phyloP scores from a whole-genome alignment of 2,329 filamentous ascomycete species.

The Pseudohalonectria lignicola region DNA sequence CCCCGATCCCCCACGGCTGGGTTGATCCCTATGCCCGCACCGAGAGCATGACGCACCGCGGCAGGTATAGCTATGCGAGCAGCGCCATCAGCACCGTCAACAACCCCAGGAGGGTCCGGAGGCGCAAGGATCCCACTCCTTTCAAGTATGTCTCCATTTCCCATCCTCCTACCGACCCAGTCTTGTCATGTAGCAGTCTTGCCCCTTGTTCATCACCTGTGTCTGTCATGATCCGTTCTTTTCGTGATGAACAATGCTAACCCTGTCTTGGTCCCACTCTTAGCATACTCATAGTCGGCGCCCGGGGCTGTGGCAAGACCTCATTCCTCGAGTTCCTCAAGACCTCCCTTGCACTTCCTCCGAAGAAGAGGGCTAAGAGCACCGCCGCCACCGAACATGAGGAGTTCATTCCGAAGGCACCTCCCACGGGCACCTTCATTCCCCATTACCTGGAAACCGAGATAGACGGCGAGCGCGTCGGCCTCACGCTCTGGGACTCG shows the following conservation, averaged over 20 bases:
- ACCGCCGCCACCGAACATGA: slow-evolving; percentile 38
- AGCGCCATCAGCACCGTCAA: slow-evolving; percentile 86
- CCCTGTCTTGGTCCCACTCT: not conserved
- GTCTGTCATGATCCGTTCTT: too few species aligned
- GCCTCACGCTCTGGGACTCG: slow-evolving; percentile 93
- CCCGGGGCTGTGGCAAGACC: slow-evolving; percentile 82
- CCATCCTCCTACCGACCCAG: not conserved
- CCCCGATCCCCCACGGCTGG: slow-evolving; percentile 49
- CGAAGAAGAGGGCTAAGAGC: slow-evolving; percentile 58
- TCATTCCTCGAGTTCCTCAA: slow-evolving; percentile 95
- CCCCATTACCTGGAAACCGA: slow-evolving; percentile 90
- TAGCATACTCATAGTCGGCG: slow-evolving; percentile 84
- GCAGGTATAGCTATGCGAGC: slow-evolving; percentile 92
- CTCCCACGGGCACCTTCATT: slow-evolving; percentile 61
- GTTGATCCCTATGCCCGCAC: slow-evolving; percentile 72
- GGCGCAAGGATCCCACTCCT: slow-evolving; percentile 92
- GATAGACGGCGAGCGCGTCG: slow-evolving; percentile 82
- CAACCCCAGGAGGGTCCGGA: slow-evolving; percentile 80
- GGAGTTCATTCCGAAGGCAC: slow-evolving; percentile 36
- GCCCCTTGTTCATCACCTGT: too few species aligned
- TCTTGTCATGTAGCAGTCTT: too few species aligned
- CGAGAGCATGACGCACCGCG: slow-evolving; percentile 94
- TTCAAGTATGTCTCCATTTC: slow-evolving; percentile 69
- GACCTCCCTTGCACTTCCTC: slow-evolving; percentile 70
- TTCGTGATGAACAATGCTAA: too few species aligned